phyloP scores from a whole-genome alignment of 2,329 filamentous ascomycete species.

The Ceratocystis ficicola region DNA sequence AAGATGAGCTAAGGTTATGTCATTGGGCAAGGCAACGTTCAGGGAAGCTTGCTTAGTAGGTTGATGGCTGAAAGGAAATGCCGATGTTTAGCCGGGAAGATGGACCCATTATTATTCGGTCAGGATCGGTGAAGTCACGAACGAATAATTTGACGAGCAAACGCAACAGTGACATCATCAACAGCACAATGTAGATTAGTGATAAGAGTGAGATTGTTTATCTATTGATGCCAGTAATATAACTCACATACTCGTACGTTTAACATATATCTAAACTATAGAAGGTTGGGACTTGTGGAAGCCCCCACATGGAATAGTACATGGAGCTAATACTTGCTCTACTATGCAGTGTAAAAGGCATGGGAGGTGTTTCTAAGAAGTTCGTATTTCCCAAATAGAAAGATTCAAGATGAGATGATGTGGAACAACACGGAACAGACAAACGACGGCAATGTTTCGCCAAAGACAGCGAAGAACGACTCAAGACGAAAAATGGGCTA shows the following conservation, averaged over 20 bases:
- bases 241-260: no score
- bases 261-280: no score
- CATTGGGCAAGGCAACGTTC: constrained; percentile 7
- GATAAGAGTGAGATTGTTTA: no score
- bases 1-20: not conserved
- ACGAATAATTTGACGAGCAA: no score
- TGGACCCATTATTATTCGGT: not conserved
- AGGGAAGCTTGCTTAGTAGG: not conserved
- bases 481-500: constrained; percentile 1
- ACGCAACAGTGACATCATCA: no score
- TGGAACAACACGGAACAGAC: not conserved
- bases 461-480: not conserved
- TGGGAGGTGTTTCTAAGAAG: constrained; percentile 6
- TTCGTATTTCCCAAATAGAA: constrained; percentile 9
- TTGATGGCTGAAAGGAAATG: not conserved
- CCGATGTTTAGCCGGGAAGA: constrained; percentile 6
- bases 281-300: no score
- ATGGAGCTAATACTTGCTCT: not conserved
- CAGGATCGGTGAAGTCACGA: not conserved
- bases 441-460: constrained; percentile 5
- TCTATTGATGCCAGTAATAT: no score
- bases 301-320: no score
- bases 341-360: not conserved
- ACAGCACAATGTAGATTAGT: no score
- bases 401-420: constrained; percentile 7